These are phyloP conservation scores for Lasiodiplodia sp. DNA, from an alignment of 2,329 filamentous ascomycete genomes.

Conservation along the genomic window DNA sequence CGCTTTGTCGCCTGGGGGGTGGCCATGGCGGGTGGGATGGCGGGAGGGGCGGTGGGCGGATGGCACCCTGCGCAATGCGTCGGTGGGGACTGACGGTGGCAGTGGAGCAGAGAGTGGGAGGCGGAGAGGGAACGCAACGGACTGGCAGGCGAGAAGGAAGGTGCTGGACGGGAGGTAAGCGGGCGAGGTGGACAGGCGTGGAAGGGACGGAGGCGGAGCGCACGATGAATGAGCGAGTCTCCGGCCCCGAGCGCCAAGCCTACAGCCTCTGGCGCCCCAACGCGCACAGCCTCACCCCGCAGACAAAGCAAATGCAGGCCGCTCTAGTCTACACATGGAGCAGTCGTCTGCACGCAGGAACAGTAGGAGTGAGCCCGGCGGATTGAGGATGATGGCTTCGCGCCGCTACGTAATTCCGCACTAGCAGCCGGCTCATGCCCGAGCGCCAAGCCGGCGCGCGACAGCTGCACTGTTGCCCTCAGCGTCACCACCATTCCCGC, in stretches of 20 bases:
- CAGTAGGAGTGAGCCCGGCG: not conserved
- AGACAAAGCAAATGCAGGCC: not conserved
- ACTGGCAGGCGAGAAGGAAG: not conserved
- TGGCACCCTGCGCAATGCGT: conserved; percentile 15
- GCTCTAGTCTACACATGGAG: not conserved
- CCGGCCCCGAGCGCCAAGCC: conserved; percentile 19
- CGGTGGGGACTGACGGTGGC: conserved; percentile 10
- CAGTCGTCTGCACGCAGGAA: not conserved
- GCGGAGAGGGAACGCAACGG: not conserved
- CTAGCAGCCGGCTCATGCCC: not conserved
- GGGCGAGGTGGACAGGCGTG: conserved; percentile 10
- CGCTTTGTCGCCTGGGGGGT: conserved; percentile 51
- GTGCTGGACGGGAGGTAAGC: not conserved
- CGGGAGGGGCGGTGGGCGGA: conserved; percentile 26
- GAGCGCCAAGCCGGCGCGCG: conserved; percentile 16
- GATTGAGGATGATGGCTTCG: not conserved
- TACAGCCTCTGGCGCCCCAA: not conserved
- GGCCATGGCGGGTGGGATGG: conserved; percentile 41
- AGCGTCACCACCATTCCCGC: conserved; percentile 14
- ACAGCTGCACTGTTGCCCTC: conserved; percentile 17
- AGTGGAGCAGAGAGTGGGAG: conserved; percentile 8
- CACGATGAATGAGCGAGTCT: conserved; percentile 11
- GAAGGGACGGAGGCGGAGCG: conserved; percentile 15
- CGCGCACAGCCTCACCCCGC: not conserved
- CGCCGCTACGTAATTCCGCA: not conserved